These are phyloP conservation scores for Biscutella laevigata DNA, from an alignment of 441 rosid species.

Conservation along the genomic window DNA sequence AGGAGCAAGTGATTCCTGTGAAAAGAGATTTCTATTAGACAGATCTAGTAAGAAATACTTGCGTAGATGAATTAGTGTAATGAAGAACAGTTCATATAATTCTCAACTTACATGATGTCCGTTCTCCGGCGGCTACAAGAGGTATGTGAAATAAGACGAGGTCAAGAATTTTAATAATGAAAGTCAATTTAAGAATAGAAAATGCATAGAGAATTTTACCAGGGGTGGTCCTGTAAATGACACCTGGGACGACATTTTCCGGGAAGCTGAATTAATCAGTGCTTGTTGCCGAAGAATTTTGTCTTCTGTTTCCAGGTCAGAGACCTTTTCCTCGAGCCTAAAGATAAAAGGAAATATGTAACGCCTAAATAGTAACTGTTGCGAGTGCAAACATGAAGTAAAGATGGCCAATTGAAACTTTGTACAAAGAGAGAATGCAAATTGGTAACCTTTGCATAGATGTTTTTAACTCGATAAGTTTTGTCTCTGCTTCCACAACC, in stretches of 20 bases:
- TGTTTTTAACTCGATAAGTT: constrained; percentile 77
- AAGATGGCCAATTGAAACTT: constrained; percentile 9
- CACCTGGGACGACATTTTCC: constrained; percentile 40
- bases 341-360: constrained; percentile 1
- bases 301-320: constrained; percentile 68
- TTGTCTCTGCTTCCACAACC: constrained; percentile 67
- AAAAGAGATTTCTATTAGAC: constrained; percentile 12
- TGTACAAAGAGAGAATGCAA: background rate
- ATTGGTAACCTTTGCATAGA: constrained; percentile 63
- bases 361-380: background rate
- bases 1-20: constrained; percentile 40
- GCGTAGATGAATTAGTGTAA: constrained; percentile 9
- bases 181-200: background rate
- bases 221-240: constrained; percentile 27
- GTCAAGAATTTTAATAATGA: constrained; percentile 12
- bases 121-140: constrained; percentile 65
- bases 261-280: constrained; percentile 33
- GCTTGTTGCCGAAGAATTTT: constrained; percentile 58
- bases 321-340: constrained; percentile 81
- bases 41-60: constrained; percentile 15
- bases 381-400: constrained; percentile 7
- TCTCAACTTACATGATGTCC: constrained; percentile 62
- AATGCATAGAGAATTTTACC: constrained; percentile 31
- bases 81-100: constrained; percentile 9
- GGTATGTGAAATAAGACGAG: constrained; percentile 19